These are phyloP conservation scores for Pseudogymnoascus sp. DNA, from an alignment of 2,329 filamentous ascomycete species.

Conservation along the genomic window DNA sequence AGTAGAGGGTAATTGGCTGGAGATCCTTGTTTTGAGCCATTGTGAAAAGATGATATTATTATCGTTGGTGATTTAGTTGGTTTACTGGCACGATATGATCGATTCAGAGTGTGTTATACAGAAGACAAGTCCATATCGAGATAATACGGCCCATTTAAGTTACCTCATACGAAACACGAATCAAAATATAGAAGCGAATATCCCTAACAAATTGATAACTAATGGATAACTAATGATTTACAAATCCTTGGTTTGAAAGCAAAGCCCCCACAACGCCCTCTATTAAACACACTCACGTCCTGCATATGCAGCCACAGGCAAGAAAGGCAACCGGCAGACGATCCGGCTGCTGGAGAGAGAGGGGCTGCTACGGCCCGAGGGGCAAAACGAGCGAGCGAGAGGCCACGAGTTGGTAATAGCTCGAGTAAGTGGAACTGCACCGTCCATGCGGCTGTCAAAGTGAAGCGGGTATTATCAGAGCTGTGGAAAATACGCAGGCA, in stretches of 20 bases:
- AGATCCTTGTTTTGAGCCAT: constrained; percentile 2
- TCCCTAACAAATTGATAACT: not conserved
- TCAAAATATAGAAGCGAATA: not conserved
- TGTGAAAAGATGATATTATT: not conserved
- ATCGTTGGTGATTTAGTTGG: not conserved
- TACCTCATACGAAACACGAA: not conserved
- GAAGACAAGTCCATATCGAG: not conserved
- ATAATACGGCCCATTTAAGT: not conserved
- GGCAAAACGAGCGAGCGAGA: not conserved
- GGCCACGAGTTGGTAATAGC: not conserved
- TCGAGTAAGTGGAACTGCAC: not conserved
- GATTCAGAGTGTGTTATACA: not conserved
- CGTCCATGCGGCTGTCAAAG: not conserved
- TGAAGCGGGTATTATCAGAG: not conserved
- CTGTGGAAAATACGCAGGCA: not conserved
- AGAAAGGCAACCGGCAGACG: not conserved
- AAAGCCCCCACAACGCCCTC: not conserved
- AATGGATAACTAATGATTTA: not conserved
- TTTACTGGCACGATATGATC: not conserved
- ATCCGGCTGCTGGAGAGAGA: not conserved
- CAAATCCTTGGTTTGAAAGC: not conserved
- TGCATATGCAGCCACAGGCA: not conserved
- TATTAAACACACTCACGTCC: not conserved
- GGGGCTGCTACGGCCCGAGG: not conserved
- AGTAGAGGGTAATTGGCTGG: constrained; percentile 10